Base-by-base conservation (phyloP, 1,139 yeast genomes). In the Yamadazyma oceani region DNA sequence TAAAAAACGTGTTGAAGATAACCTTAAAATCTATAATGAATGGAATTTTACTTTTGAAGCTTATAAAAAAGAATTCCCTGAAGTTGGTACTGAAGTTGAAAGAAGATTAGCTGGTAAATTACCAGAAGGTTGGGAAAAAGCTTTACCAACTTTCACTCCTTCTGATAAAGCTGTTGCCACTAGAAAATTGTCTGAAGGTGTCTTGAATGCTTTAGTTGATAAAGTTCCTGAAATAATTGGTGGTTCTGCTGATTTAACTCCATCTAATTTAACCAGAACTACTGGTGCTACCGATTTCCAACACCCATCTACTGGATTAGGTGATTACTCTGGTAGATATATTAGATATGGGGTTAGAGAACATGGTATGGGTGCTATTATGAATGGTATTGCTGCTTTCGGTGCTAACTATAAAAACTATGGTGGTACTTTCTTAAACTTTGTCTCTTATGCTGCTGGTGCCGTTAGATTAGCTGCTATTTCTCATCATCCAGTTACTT, bases 341-440 rank as follows among this genome's bases (percentile, higher is more conserved):
- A 78, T 92, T 66, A 85, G 97, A 75, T 92, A 85, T 66, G 99
- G 99, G 81, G 97, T 92, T 50, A 87, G 99, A 73, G 99, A 92
- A 75, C 98, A 94, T 72, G 98, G 89, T 69, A 90, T 92, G 97
- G 97, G 97, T 72, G 97, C 97, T 51, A 86, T 92, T 64, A 80
- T 92, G 83, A 92, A 94, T 69, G 99, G 99, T 82, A 85, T 92
- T 57, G 78, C 94, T 50, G 97, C 97, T 37, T 94, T 75, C 61
- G 98, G 98, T 71, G 87, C 86, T 50, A 88, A 88, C 76, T 82
- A 78, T 77, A 86, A 84, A 69, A 85, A 90, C 55, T 90, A 82
- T 72, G 97, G 96, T 67, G 98, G 96, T 71, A 92, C 99, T 59
- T 92, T 92, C 89, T 78, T 92, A 67, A 92, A 94, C 82, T 92